phyloP scores from a whole-genome alignment of 1,284 basidiomycete genomes.

The Polyporus tsugae region DNA sequence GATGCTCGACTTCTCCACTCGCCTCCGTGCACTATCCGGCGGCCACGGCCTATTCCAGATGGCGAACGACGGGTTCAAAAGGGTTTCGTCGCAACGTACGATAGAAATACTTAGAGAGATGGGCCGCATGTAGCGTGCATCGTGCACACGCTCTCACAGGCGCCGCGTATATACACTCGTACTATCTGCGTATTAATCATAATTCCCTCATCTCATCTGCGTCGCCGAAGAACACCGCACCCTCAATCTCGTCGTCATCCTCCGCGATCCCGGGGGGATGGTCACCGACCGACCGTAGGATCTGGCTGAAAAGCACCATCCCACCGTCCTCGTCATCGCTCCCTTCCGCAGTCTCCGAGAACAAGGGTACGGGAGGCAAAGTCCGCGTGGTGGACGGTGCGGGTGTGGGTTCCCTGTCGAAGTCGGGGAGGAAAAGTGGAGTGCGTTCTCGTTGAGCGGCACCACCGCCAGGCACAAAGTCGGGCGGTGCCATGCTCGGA shows the following conservation, averaged over 20 bases:
- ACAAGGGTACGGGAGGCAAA: conserved; percentile 53
- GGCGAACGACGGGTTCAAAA: conserved; percentile 76
- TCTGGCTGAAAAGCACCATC: conserved; percentile 79
- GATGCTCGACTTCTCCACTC: conserved; percentile 83
- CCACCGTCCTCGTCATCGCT: conserved; percentile 53
- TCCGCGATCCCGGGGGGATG: conserved; percentile 62
- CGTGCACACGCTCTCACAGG: conserved; percentile 3
- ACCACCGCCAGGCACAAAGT: conserved; percentile 39
- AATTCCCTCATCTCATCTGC: conserved; percentile 76
- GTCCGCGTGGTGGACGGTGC: conserved; percentile 41
- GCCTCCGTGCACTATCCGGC: conserved; percentile 82
- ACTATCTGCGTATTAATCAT: conserved; percentile 40
- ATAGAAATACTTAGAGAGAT: conserved; percentile 79
- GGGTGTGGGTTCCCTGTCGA: conserved; percentile 53
- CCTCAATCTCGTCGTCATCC: conserved; percentile 80
- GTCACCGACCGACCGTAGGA: conserved; percentile 65
- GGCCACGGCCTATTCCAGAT: conserved; percentile 87
- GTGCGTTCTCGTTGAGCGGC: conserved; percentile 50
- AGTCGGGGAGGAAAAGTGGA: conserved; percentile 75
- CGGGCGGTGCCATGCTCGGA: conserved; percentile 46
- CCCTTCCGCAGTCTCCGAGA: conserved; percentile 48
- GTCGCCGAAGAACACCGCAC: conserved; percentile 77
- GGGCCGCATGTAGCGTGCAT: conserved; percentile 57
- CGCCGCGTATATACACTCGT: not conserved
- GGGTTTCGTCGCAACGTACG: conserved; percentile 65